These are phyloP conservation scores for Scheffersomyces lignicola DNA, from an alignment of 1,139 yeast species.

Conservation along the genomic window DNA sequence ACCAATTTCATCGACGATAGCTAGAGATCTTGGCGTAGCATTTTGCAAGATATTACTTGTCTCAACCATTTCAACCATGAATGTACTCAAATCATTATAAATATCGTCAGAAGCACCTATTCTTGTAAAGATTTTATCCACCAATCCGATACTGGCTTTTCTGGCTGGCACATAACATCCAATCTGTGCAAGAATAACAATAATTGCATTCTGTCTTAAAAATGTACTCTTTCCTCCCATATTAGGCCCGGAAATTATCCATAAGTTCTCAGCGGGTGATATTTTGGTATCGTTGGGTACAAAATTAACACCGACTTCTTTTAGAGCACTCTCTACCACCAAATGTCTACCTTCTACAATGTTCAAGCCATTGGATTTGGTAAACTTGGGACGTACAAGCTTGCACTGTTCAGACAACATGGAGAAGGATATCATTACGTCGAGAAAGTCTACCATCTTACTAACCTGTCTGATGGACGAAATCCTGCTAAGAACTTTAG, in stretches of 20 bases:
- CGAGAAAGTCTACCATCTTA: conserved; percentile 62
- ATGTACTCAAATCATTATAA: conserved; percentile 83
- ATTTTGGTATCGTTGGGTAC: conserved; percentile 58
- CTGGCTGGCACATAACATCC: conserved; percentile 88
- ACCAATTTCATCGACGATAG: conserved; percentile 94
- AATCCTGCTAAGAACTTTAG: conserved; percentile 35
- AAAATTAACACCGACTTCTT: conserved; percentile 50
- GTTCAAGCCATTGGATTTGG: conserved; percentile 42
- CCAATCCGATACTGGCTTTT: conserved; percentile 70
- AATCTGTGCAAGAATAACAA: conserved; percentile 82
- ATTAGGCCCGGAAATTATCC: conserved; percentile 93
- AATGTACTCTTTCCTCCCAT: conserved; percentile 98
- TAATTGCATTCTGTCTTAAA: conserved; percentile 82
- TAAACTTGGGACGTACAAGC: conserved; percentile 66
- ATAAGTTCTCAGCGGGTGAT: conserved; percentile 30
- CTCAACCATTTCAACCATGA: conserved; percentile 98
- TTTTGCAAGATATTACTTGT: conserved; percentile 75
- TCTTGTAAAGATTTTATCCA: conserved; percentile 84
- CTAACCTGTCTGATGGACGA: conserved; percentile 46
- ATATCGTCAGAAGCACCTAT: conserved; percentile 92
- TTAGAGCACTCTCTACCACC: conserved; percentile 82
- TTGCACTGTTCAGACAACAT: conserved; percentile 62
- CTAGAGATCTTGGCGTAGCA: conserved; percentile 76
- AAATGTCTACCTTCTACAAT: conserved; percentile 73
- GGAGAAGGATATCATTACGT: conserved; percentile 74